Evolutionary conservation across 2,329 filamentous ascomycete genomes (phyloP), one percentile per base, ranked within the genome.

Genomic region (Penicillium sclerotiorum): DNA sequence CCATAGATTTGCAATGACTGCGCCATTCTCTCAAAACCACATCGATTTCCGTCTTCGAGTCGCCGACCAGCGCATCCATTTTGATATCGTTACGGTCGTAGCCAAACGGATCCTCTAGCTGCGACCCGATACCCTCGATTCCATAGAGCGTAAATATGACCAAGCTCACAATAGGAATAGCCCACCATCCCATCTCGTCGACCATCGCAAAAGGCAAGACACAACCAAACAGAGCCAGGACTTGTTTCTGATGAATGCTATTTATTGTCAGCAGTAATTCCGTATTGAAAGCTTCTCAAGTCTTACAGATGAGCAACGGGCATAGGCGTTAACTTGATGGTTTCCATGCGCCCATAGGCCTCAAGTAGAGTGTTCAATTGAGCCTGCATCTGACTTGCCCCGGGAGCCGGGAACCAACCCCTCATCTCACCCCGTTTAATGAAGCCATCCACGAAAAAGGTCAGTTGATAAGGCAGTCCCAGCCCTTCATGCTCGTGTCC

Each of bases 71-170:
- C 3, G 81, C 82, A 64, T 86, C 83, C 77, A 86, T 84, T 62
- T 85, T 85, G 67, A 87, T 86, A 62, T 86, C 83, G 49, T 85
- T 85, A 60, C 79, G 77, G 56, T 85, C 83, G 48, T 83, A 83
- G 2, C 84, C 84, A 62, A 87, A 86, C 1, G 84, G 84, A 62
- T 87, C 84, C 62, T 87, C 84, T 1, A 86, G 71, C 64, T 85
- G 83, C 3, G 76, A 77, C 9, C 82, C 83, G 47, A 86, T 86
- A 1, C 81, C 83, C 52, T 84, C 81, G 21, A 84, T 84, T 0
- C 82, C 82, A 52, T 87, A 86, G 2, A 86, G 70, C 0, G 84
- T 86, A 58, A 87, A 86, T 3, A 79, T 78, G 4, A 86, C 78
- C 11, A 86, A 75, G 1, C 77, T 77, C 0, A 83, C 80, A 22